phyloP scores from a whole-genome alignment of 1,284 basidiomycete genomes.

The Moesziomyces parantarcticus region DNA sequence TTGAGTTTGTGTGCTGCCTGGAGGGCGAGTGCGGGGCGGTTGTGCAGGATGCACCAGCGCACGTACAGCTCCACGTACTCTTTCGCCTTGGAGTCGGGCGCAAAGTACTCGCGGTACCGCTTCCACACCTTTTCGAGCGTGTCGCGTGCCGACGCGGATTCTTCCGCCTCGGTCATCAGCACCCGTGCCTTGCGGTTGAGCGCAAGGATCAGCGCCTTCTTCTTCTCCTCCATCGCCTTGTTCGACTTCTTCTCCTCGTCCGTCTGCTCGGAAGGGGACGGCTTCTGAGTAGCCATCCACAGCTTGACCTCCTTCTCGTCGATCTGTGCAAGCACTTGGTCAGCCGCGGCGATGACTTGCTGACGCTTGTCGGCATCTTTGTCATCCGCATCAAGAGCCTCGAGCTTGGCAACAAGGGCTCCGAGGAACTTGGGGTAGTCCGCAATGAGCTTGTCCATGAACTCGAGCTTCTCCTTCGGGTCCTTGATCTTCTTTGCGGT shows the following conservation, averaged over 20 bases:
- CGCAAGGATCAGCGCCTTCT: slow-evolving; percentile 61
- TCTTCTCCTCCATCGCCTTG: slow-evolving; percentile 60
- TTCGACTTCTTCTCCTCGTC: slow-evolving; percentile 58
- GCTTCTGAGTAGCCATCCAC: slow-evolving; percentile 58
- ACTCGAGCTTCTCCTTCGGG: slow-evolving; percentile 58
- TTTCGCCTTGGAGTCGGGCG: slow-evolving; percentile 50
- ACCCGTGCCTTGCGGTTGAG: slow-evolving; percentile 60
- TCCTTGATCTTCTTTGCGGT: slow-evolving; percentile 65
- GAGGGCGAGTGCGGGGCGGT: slow-evolving; percentile 59
- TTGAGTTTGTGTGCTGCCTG: slow-evolving; percentile 54
- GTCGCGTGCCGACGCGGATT: background rate
- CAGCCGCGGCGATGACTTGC: slow-evolving; percentile 50
- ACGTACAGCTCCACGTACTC: slow-evolving; percentile 56
- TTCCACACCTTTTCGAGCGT: slow-evolving; percentile 46
- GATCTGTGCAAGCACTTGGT: slow-evolving; percentile 52
- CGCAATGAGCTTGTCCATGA: slow-evolving; percentile 59
- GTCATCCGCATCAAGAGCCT: slow-evolving; percentile 46
- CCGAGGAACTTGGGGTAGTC: slow-evolving; percentile 65
- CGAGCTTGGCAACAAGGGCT: slow-evolving; percentile 60
- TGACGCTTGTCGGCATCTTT: slow-evolving; percentile 39
- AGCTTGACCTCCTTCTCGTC: slow-evolving; percentile 62
- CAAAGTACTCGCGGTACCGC: slow-evolving; percentile 50
- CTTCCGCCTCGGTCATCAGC: slow-evolving; percentile 41
- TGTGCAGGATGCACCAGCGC: slow-evolving; percentile 56
- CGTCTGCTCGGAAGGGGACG: slow-evolving; percentile 58